These are phyloP conservation scores for Metschnikowia continentalis DNA, from an alignment of 805 yeast species.

Conservation along the genomic window DNA sequence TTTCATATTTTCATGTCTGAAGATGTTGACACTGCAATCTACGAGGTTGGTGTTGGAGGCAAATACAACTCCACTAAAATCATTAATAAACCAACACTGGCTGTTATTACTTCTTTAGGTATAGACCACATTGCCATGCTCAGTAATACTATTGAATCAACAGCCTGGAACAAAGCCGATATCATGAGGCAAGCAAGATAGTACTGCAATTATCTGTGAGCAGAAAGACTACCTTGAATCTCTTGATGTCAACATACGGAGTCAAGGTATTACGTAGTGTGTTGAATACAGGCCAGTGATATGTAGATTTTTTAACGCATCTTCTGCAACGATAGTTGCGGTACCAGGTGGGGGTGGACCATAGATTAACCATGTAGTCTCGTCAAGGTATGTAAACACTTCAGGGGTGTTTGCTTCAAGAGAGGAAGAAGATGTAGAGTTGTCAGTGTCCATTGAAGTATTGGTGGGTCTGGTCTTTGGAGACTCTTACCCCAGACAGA, in stretches of 20 bases:
- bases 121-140: conserved; percentile 86
- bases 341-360: no score
- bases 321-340: no score
- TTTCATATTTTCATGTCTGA: conserved; percentile 88
- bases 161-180: conserved; percentile 96
- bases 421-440: no score
- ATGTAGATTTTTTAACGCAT: no score
- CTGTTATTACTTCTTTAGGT: conserved; percentile 84
- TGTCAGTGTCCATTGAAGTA: no score
- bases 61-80: conserved; percentile 95
- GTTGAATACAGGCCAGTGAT: no score
- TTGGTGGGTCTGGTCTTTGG: no score
- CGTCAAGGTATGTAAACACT: no score
- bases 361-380: no score
- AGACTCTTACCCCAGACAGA: no score
- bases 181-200: conserved; percentile 61
- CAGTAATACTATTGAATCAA: conserved; percentile 82
- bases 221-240: conserved; percentile 52
- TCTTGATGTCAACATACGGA: conserved; percentile 23
- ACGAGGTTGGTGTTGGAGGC: conserved; percentile 99
- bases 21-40: conserved; percentile 88
- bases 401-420: no score
- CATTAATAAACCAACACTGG: conserved; percentile 69
- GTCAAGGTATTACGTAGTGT: no score
- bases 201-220: conserved; percentile 63